These are phyloP conservation scores for Diaporthe sp. DNA, from an alignment of 2,329 filamentous ascomycete genomes.

Conservation along the genomic window DNA sequence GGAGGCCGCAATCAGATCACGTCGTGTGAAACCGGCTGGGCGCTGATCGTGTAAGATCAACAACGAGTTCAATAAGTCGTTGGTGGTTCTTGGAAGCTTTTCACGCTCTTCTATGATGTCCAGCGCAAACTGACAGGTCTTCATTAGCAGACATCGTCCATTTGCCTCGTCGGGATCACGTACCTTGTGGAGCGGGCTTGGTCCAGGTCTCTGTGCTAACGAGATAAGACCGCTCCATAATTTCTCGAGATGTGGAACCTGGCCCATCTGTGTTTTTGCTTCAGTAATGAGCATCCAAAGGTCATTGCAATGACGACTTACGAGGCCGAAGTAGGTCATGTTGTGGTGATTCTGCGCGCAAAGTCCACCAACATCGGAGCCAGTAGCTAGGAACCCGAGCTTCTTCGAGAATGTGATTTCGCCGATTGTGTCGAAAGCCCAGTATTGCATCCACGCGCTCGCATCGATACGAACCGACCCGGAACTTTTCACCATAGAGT, in stretches of 20 bases:
- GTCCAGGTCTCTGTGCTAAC: not conserved
- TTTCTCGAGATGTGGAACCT: not conserved
- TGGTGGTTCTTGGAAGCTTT: not conserved
- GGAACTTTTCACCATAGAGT: not conserved
- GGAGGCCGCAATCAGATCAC: not conserved
- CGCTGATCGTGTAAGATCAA: not conserved
- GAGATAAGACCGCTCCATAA: not conserved
- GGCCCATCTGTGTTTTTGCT: too few relatives aligned
- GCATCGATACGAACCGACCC: not conserved
- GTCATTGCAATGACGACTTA: too few relatives aligned
- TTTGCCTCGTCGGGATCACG: too few relatives aligned
- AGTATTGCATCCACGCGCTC: constrained; percentile 1
- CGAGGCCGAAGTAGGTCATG: constrained; percentile 1
- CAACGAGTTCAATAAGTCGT: not conserved
- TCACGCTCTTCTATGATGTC: not conserved
- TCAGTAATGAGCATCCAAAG: too few relatives aligned
- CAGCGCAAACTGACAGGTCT: not conserved
- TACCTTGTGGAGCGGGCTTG: not conserved
- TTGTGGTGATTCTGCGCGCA: not conserved
- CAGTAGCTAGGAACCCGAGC: not conserved
- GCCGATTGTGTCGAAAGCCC: not conserved
- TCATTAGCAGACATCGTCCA: too few relatives aligned
- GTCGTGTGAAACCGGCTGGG: not conserved
- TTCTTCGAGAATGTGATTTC: not conserved
- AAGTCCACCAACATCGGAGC: not conserved